These are phyloP conservation scores for Plenodomus tracheiphilus DNA, from an alignment of 2,329 filamentous ascomycete species.

Conservation along the genomic window DNA sequence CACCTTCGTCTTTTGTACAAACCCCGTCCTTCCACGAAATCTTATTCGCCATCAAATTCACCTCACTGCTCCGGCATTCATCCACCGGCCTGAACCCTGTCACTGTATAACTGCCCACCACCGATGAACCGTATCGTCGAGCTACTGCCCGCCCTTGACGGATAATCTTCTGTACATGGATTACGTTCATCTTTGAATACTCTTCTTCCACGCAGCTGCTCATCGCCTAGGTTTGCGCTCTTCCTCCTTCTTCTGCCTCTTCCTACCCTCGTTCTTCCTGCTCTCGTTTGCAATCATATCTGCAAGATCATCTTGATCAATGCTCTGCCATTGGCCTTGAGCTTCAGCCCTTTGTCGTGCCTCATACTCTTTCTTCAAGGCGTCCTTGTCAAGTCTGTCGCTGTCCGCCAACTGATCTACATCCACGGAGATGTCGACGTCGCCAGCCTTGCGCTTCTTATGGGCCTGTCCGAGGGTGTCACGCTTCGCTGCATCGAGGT, in stretches of 20 bases:
- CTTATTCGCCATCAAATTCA: neutral
- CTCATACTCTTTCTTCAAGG: constrained; percentile 79
- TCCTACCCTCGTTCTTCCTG: constrained; percentile 77
- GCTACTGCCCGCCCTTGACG: neutral
- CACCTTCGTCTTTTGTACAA: constrained; percentile 28
- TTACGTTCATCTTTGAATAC: neutral
- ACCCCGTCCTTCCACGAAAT: neutral
- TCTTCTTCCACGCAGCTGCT: neutral
- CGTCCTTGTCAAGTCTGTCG: constrained; percentile 82
- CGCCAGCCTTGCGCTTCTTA: constrained; percentile 87
- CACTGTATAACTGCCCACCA: neutral
- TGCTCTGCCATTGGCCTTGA: constrained; percentile 67
- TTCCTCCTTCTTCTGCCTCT: constrained; percentile 85
- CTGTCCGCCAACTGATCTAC: constrained; percentile 75
- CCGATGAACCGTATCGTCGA: neutral
- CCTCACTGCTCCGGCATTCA: neutral
- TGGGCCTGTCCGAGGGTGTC: constrained; percentile 78
- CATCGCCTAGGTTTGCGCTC: constrained; percentile 68
- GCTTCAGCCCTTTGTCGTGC: constrained; percentile 66
- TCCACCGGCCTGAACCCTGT: neutral
- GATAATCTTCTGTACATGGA: constrained; percentile 8
- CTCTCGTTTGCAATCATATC: constrained; percentile 96
- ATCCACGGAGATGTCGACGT: constrained; percentile 91
- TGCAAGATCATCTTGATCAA: constrained; percentile 85
- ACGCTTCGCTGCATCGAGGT: constrained; percentile 65